These are phyloP conservation scores for Botryotinia convoluta DNA, from an alignment of 2,329 filamentous ascomycete species.

Conservation along the genomic window DNA sequence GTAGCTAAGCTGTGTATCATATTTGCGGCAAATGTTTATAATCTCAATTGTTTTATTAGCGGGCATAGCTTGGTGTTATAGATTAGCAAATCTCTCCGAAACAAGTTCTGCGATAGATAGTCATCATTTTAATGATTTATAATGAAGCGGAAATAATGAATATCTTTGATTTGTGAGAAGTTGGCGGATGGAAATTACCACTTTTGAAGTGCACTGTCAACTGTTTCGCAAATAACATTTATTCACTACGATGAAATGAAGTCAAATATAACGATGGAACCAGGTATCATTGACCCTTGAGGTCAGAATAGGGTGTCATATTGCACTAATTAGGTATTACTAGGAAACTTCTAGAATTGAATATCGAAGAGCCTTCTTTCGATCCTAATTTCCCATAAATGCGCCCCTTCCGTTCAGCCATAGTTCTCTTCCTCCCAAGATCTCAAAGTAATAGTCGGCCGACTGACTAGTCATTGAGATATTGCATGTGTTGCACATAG, in stretches of 20 bases:
- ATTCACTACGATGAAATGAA: neutral
- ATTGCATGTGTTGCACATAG: neutral
- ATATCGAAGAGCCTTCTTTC: neutral
- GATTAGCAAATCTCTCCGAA: neutral
- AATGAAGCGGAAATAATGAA: neutral
- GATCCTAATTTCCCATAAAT: neutral
- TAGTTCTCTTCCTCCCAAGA: neutral
- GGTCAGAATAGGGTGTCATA: neutral
- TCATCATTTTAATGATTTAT: neutral
- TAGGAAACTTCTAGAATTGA: neutral
- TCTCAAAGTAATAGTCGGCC: neutral
- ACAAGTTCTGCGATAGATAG: neutral
- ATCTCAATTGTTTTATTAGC: neutral
- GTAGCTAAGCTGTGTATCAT: neutral
- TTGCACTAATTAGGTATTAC: neutral
- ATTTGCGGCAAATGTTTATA: neutral
- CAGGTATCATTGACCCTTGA: neutral
- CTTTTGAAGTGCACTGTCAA: neutral
- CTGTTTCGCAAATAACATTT: neutral
- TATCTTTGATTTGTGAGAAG: neutral
- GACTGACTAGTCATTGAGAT: neutral
- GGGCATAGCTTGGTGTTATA: neutral
- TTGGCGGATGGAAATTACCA: neutral
- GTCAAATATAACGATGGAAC: neutral
- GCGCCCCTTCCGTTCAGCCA: neutral